Base-by-base conservation (phyloP, 148 eudicot genomes). In the Suaeda aralocaspica region DNA sequence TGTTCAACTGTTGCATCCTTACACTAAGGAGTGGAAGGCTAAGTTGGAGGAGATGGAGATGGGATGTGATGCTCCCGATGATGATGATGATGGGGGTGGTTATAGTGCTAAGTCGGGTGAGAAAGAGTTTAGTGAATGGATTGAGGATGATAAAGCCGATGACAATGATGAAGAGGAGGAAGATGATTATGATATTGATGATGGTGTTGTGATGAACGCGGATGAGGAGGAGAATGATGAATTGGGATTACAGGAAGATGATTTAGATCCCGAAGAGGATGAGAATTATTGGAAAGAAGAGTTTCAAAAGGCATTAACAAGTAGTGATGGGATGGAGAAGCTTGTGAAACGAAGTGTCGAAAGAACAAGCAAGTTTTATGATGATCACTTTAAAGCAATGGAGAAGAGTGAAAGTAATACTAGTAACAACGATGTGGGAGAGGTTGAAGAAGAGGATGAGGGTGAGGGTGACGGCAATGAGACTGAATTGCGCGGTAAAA, bases 11-110 rank as follows among this genome's bases (percentile, higher is more conserved):
- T 71, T 93, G 86, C 98, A 93, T 79, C 98, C 98, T 5, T 93
- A 87, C 75, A 93, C 96, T 1, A 90, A 84, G 81, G 98, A 93
- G 72, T 93, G 98, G 98, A 93, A 93, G 87, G 90, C 82, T 4
- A 93, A 79, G 79, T 79, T 93, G 89, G 98, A 93, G 81, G 98
- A 90, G 73, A 84, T 84, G 84, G 98, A 93, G 84, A 68, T 93
- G 82, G 98, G 98, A 58, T 93, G 98, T 83, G 98, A 93, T 74
- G 96, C 96, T 16, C 92, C 96, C 0, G 97, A 92, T 71, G 89
- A 85, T 13, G 88, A 87, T 39, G 91, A 81, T 30, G 83, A 67
- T 57, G 74, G 48, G 73, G 26, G 24, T 61, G 48, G 67, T 19
- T 39, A 10, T 6, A 69, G 24, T 15, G 72, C 75, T 59, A 15